phyloP scores from a whole-genome alignment of 495 filamentous ascomycete species.

The Penicilliopsis zonata region DNA sequence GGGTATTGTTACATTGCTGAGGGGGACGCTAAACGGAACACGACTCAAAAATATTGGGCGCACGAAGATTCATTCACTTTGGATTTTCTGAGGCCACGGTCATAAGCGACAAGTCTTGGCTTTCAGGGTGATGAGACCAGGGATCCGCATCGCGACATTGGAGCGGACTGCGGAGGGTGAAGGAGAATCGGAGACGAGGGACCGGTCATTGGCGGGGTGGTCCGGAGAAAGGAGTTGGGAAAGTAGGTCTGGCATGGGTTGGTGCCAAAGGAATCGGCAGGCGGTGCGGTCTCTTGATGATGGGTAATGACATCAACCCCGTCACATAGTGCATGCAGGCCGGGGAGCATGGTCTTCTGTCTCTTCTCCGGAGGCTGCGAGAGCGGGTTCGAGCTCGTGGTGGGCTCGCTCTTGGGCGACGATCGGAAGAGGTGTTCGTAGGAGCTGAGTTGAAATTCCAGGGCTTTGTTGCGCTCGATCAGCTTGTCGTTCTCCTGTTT shows the following conservation, averaged over 20 bases:
- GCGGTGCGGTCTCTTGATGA: too few relatives aligned
- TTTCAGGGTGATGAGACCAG: slow-evolving; percentile 17
- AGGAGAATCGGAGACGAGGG: slow-evolving; percentile 30
- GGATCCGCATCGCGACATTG: slow-evolving; percentile 21
- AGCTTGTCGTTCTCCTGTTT: slow-evolving; percentile 29
- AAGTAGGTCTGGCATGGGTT: too few relatives aligned
- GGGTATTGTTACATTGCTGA: too few relatives aligned
- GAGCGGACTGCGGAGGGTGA: slow-evolving; percentile 16
- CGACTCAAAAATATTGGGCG: too few relatives aligned
- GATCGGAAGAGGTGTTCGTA: slow-evolving; percentile 32
- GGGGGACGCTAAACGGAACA: too few relatives aligned
- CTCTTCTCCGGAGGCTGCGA: slow-evolving; percentile 19
- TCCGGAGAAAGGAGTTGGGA: slow-evolving; percentile 15
- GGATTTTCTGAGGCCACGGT: too few relatives aligned
- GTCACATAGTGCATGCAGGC: slow-evolving; percentile 28
- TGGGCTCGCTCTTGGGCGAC: slow-evolving; percentile 20
- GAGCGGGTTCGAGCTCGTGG: slow-evolving; percentile 15
- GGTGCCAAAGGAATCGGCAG: too few relatives aligned
- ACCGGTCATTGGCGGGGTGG: slow-evolving; percentile 23
- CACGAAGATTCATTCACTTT: too few relatives aligned
- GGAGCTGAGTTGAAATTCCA: slow-evolving; percentile 30
- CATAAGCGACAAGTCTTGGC: too few relatives aligned
- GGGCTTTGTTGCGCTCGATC: slow-evolving; percentile 25
- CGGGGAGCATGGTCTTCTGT: slow-evolving; percentile 24
- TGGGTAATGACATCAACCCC: slow-evolving; percentile 18